A percentile compares a stretch with the other conserved stretches of the same genome.
phyloP scores from a whole-genome alignment of 2,329 filamentous ascomycete genomes.

The Coniella vitis region DNA sequence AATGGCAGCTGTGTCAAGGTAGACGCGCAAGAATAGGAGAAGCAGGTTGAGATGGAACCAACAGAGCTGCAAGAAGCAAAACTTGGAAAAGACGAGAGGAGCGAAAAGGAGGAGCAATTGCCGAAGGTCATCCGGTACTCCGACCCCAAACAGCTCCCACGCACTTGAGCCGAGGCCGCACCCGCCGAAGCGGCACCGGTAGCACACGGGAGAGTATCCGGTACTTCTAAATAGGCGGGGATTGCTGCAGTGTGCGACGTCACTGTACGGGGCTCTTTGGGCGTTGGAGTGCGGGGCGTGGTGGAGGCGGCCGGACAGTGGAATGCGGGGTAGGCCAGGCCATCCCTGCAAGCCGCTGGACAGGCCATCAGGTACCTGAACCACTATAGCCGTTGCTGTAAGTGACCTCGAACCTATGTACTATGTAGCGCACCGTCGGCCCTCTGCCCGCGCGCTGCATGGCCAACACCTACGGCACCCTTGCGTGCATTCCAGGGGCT shows the following conservation, averaged over 20 bases:
- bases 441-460: too few relatives aligned
- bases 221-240: background rate
- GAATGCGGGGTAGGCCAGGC: constrained; percentile 4
- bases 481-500: background rate
- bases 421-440: too few relatives aligned
- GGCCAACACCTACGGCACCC: too few relatives aligned
- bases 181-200: constrained; percentile 5
- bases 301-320: background rate
- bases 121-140: background rate
- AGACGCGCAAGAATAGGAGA: too few relatives aligned
- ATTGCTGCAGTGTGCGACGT: too few relatives aligned
- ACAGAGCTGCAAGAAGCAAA: background rate
- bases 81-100: too few relatives aligned
- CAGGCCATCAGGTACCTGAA: background rate
- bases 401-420: too few relatives aligned
- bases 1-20: too few relatives aligned
- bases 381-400: background rate
- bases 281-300: background rate
- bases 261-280: too few relatives aligned
- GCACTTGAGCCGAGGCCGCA: background rate
- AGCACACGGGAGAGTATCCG: background rate
- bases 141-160: background rate
- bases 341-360: background rate
- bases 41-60: background rate
- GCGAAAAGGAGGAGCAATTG: too few relatives aligned